Conservation (phyloP, 352 stramenopile species). For the Phytophthora citricola region DNA sequence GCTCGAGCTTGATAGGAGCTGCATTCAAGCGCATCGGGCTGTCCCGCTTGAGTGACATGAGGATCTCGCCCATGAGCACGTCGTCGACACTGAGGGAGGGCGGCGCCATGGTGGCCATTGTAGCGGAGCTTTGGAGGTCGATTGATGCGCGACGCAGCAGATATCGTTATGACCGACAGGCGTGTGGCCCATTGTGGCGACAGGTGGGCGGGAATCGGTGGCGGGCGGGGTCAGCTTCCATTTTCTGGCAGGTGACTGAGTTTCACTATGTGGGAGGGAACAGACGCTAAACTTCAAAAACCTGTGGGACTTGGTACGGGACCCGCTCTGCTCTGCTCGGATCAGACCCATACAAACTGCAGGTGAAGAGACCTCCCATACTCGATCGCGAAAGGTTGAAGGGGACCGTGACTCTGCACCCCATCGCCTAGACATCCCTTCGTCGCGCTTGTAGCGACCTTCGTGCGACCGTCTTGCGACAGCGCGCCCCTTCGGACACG, state of each 20-base stretch:
- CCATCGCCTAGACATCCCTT: constrained; percentile 42
- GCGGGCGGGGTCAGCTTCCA: constrained; percentile 29
- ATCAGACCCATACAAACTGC: constrained; percentile 26
- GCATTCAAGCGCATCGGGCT: constrained; percentile 5
- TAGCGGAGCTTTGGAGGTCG: background rate
- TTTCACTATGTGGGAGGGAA: constrained; percentile 31
- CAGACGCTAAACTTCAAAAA: constrained; percentile 44
- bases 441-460: constrained; percentile 36
- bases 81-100: constrained; percentile 60
- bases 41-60: constrained; percentile 76
- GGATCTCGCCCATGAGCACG: constrained; percentile 80
- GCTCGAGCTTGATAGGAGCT: constrained; percentile 11
- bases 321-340: constrained; percentile 11
- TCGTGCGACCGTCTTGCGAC: constrained; percentile 33
- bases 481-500: constrained; percentile 27
- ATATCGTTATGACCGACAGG: constrained; percentile 32
- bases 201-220: constrained; percentile 26
- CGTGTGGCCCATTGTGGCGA: constrained; percentile 29
- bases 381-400: constrained; percentile 26
- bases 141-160: constrained; percentile 20
- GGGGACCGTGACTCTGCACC: constrained; percentile 13
- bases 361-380: constrained; percentile 15
- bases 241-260: constrained; percentile 33
- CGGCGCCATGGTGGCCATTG: constrained; percentile 17
- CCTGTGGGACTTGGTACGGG: constrained; percentile 14